phyloP scores from a whole-genome alignment of 1,284 basidiomycete species.

The Ceratobasidium papillatum region DNA sequence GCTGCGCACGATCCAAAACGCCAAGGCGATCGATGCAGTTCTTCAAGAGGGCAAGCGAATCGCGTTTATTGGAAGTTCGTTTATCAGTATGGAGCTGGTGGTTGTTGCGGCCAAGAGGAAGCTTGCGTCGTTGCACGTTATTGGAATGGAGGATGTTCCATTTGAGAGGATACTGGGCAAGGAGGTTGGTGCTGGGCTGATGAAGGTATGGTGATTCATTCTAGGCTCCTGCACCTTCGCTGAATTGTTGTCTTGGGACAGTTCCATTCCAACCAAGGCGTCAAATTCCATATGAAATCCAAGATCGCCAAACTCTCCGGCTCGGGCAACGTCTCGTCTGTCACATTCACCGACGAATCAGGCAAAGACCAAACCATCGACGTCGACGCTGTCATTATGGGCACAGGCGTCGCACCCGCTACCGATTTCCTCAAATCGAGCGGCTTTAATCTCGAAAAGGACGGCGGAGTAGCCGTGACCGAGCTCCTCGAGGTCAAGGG shows the following conservation, averaged over 20 bases:
- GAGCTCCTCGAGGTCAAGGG: slow-evolving; percentile 76
- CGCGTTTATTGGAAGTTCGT: slow-evolving; percentile 89
- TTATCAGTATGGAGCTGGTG: slow-evolving; percentile 94
- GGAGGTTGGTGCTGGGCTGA: slow-evolving; percentile 80
- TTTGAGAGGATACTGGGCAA: slow-evolving; percentile 85
- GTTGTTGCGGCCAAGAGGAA: slow-evolving; percentile 77
- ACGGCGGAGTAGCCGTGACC: slow-evolving; percentile 85
- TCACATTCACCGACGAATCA: slow-evolving; percentile 39
- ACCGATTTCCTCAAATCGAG: slow-evolving; percentile 82
- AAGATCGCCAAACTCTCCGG: slow-evolving; percentile 73
- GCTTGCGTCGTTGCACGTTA: slow-evolving; percentile 78
- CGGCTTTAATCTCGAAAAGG: slow-evolving; percentile 70
- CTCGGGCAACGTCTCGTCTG: slow-evolving; percentile 47
- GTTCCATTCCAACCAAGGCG: slow-evolving; percentile 81
- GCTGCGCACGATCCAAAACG: slow-evolving; percentile 78
- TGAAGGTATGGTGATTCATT: slow-evolving; percentile 63
- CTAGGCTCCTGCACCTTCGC: neutral
- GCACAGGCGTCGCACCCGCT: slow-evolving; percentile 87
- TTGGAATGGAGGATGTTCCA: slow-evolving; percentile 87
- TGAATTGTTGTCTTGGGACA: slow-evolving; percentile 48
- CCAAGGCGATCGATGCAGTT: slow-evolving; percentile 73
- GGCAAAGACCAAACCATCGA: slow-evolving; percentile 51
- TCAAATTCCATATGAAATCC: slow-evolving; percentile 83
- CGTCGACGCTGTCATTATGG: slow-evolving; percentile 87
- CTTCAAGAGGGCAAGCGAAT: slow-evolving; percentile 74